Evolutionary conservation across 805 yeast genomes (phyloP).

Genomic region (Scheffersomyces coipomensis): DNA sequence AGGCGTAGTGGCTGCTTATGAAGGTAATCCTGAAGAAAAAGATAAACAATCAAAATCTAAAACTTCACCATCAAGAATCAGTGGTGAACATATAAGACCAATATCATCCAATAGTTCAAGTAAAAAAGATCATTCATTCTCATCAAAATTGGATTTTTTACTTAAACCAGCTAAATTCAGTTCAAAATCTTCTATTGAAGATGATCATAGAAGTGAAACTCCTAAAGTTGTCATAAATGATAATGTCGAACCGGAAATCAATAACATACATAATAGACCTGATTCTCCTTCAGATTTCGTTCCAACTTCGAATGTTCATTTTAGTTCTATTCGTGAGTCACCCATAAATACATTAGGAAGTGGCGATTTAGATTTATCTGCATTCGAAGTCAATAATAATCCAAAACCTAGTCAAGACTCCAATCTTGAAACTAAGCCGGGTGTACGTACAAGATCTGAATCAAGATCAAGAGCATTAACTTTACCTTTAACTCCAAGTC

Average conservation of each 20-base stretch:
- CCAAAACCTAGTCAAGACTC: conserved; percentile 2
- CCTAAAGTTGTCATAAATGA: not conserved
- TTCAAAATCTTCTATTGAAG: conserved; percentile 8
- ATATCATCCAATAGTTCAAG: not conserved
- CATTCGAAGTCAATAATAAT: conserved; percentile 8
- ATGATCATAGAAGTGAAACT: not conserved
- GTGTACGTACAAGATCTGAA: conserved; percentile 1
- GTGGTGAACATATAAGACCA: not conserved
- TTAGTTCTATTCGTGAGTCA: conserved; percentile 46
- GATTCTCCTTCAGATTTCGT: not conserved
- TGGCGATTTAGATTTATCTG: conserved; percentile 37
- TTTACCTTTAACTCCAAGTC: conserved; percentile 13
- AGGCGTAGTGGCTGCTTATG: conserved; percentile 27
- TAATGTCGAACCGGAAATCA: not conserved
- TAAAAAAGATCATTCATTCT: conserved; percentile 14
- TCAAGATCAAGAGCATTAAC: conserved; percentile 6
- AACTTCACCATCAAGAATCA: not conserved
- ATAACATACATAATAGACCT: not conserved
- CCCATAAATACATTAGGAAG: conserved; percentile 48
- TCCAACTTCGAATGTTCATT: conserved; percentile 27
- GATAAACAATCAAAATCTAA: not conserved
- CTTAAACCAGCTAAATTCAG: conserved; percentile 16
- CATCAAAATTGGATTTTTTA: conserved; percentile 22
- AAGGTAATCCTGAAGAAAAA: not conserved
- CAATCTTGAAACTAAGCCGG: conserved; percentile 1